These are phyloP conservation scores for Suhomyces emberorum DNA, from an alignment of 805 yeast species.

Conservation along the genomic window DNA sequence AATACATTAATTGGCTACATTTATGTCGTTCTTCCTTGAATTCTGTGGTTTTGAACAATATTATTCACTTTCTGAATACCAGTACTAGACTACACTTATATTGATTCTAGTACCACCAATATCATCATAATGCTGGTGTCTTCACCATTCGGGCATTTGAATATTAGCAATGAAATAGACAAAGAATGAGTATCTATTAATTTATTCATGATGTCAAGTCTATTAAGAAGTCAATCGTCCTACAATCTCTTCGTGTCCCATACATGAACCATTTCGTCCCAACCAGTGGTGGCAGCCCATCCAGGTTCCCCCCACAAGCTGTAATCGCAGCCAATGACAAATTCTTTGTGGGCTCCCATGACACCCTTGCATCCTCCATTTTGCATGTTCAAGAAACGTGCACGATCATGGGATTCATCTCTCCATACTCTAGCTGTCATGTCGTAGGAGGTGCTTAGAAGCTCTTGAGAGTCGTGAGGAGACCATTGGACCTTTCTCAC, in stretches of 20 bases:
- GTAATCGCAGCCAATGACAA: conserved; percentile 93
- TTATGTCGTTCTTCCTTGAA: no score
- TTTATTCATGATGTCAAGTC: no score
- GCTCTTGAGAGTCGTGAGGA: conserved; percentile 72
- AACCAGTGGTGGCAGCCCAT: conserved; percentile 90
- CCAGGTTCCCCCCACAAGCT: conserved; percentile 96
- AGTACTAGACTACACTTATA: no score
- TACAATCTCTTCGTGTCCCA: conserved; percentile 72
- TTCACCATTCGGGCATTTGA: no score
- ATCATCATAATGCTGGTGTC: no score
- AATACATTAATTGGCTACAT: no score
- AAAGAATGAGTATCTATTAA: no score
- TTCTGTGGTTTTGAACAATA: no score
- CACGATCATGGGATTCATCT: conserved; percentile 61
- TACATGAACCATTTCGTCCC: conserved; percentile 93
- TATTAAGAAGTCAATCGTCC: conserved; percentile 1
- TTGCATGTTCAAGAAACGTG: conserved; percentile 37
- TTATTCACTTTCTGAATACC: no score
- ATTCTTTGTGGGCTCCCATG: conserved; percentile 76
- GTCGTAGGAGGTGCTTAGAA: conserved; percentile 81
- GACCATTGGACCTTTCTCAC: conserved; percentile 83
- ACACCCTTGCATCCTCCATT: conserved; percentile 54
- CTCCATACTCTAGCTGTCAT: conserved; percentile 90
- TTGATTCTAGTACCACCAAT: no score
- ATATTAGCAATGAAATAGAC: no score